Conservation (phyloP, 495 filamentous ascomycete species). For the Talaromyces liani region DNA sequence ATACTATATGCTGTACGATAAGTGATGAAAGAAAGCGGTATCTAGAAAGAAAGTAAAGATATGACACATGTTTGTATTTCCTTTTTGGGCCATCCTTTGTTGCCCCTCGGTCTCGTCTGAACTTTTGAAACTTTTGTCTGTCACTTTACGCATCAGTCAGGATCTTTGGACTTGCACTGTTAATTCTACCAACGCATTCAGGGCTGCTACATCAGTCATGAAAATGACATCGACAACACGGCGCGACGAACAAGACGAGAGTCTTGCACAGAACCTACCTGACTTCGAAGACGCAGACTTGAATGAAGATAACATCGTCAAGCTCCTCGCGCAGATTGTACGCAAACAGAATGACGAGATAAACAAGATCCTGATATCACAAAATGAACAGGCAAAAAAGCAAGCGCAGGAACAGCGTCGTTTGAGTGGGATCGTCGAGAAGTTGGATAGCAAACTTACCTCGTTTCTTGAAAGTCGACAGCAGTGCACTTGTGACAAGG, state of each 20-base stretch:
- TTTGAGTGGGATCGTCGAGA: background rate
- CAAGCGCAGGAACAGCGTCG: background rate
- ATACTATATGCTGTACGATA: no score
- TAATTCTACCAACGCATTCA: background rate
- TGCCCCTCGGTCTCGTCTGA: background rate
- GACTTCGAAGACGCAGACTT: background rate
- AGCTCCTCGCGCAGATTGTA: background rate
- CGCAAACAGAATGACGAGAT: background rate
- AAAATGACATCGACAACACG: background rate
- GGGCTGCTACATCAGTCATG: background rate
- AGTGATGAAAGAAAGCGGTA: background rate
- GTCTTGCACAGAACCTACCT: background rate
- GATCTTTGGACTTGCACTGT: no score
- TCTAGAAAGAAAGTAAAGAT: background rate
- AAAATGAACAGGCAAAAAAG: background rate
- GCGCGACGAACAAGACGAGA: background rate
- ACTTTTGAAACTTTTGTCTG: background rate
- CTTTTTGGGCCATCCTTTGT: slow-evolving; percentile 1
- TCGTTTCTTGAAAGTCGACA: background rate
- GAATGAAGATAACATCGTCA: background rate
- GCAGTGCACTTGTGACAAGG: background rate
- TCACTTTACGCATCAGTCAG: background rate
- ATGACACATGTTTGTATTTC: background rate
- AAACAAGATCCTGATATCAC: background rate
- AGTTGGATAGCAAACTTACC: background rate